A percentile compares a stretch with the other conserved stretches of the same genome.
Conservation (phyloP, 1,284 basidiomycete genomes). For the Cutaneotrichosporon mucoides region DNA sequence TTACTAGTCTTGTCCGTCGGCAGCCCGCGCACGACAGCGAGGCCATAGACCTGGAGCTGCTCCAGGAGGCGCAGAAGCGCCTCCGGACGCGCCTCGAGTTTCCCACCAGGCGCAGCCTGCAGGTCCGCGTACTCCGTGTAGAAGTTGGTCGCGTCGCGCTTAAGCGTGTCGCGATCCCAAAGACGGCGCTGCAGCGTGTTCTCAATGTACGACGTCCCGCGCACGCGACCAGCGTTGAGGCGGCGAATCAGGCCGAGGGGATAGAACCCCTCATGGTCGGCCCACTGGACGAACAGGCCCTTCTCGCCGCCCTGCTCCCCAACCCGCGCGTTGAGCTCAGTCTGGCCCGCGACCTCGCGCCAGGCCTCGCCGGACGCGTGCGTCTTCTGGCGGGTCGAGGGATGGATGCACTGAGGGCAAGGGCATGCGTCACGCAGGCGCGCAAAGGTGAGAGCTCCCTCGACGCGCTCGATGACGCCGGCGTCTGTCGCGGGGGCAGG, state of each 20-base stretch:
- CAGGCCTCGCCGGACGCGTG: constrained; percentile 52
- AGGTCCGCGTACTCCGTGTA: constrained; percentile 14
- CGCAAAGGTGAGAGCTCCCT: constrained; percentile 32
- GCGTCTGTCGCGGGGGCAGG: constrained; percentile 11
- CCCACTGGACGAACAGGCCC: constrained; percentile 13
- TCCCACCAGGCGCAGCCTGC: constrained; percentile 4
- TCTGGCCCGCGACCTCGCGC: constrained; percentile 23
- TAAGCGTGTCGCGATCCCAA: constrained; percentile 12
- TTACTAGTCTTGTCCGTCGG: constrained; percentile 58
- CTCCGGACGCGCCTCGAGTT: constrained; percentile 7
- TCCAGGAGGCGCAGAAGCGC: constrained; percentile 24
- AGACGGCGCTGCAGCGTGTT: constrained; percentile 10
- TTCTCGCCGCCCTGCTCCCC: constrained; percentile 1
- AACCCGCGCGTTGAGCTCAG: constrained; percentile 52
- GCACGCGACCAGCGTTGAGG: constrained; percentile 6
- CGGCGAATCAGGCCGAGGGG: constrained; percentile 14
- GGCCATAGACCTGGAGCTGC: constrained; percentile 53
- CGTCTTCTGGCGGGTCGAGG: constrained; percentile 70
- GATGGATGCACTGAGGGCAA: constrained; percentile 62
- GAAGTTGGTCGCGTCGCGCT: neutral
- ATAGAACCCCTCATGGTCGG: constrained; percentile 13
- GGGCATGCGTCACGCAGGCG: constrained; percentile 60
- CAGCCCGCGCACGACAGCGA: constrained; percentile 57
- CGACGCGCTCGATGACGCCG: neutral
- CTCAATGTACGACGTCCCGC: constrained; percentile 13